Evolutionary conservation across 2,329 filamentous ascomycete species (phyloP), one percentile per base, ranked within the genome.

Genomic region (Aureobasidium sp.): DNA sequence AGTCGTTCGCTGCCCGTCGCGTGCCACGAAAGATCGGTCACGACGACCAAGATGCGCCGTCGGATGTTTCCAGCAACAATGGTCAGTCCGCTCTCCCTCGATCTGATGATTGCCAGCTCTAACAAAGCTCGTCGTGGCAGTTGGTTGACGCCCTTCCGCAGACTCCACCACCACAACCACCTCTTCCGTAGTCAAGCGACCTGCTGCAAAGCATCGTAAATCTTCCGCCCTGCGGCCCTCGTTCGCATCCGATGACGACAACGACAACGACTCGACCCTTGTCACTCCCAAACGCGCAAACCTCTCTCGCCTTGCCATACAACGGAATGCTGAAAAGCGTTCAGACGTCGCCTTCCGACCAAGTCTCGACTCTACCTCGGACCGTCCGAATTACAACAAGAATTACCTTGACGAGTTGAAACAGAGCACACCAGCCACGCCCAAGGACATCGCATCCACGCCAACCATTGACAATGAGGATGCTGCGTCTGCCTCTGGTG

Each of bases 381-480:
- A 87, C 57, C 80, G 88, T 41, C 91, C 91, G 0, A 88, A 79
- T 63, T 97, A 99, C 73, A 95, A 84, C 77, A 89, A 89, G 70
- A 90, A 95, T 68, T 90, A 93, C 67, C 80, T 99, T 22, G 86
- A 89, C 37, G 90, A 96, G 72, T 81, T 99, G 15, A 90, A 91
- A 65, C 88, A 86, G 63, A 91, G 90, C 14, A 97, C 92, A 0
- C 91, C 91, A 0, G 90, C 87, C 27, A 92, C 89, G 0, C 92
- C 91, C 0, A 87, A 84, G 65, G 82, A 89, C 63, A 70, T 87
- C 1, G 77, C 64, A 20, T 49, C 63, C 8, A 49, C 64, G 15
- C 69, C 70, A 11, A 68, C 68, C 1, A 65, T 76, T 29, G 74
- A 73, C 29, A 73, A 74, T 29, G 75, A 74, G 47, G n/a, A 58